Evolutionary conservation across 169 alveolate genomes (phyloP).

Genomic region (Plasmodium gonderi): DNA sequence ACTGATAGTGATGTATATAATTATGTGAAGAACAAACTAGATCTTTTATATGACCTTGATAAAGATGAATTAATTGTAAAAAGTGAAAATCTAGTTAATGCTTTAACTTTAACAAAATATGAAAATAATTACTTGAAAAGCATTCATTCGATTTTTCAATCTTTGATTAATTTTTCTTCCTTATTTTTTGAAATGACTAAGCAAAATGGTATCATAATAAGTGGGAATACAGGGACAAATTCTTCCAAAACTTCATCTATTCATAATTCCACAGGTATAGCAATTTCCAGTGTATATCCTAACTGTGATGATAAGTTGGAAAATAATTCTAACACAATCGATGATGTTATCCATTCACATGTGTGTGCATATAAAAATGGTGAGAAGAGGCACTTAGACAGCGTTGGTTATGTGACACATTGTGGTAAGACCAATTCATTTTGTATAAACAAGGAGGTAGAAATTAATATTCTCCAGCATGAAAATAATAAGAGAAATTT

Average conservation of each 20-base stretch:
- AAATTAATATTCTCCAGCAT: neutral
- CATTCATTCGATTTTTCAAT: conserved; percentile 25
- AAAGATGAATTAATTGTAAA: conserved; percentile 37
- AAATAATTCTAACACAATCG: too few species aligned
- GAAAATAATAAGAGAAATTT: too few species aligned
- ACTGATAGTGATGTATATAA: conserved; percentile 56
- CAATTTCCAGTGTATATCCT: too few species aligned
- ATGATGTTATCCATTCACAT: too few species aligned
- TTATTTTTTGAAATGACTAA: conserved; percentile 41
- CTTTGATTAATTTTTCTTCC: conserved; percentile 54
- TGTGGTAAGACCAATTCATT: too few species aligned
- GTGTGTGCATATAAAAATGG: too few species aligned
- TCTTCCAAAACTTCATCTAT: neutral
- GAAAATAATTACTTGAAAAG: conserved; percentile 62
- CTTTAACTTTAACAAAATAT: conserved; percentile 56
- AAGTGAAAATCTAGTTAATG: conserved; percentile 20
- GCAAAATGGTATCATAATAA: neutral
- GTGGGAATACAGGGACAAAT: neutral
- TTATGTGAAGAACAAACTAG: conserved; percentile 15
- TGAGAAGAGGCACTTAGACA: too few species aligned
- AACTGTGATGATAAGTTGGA: too few species aligned
- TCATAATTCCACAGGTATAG: too few species aligned
- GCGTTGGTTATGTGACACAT: too few species aligned
- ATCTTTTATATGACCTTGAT: conserved; percentile 47
- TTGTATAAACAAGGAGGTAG: neutral